Evolutionary conservation across 768 basidiomycete species (phyloP).

Genomic region (Suillus luteus): DNA sequence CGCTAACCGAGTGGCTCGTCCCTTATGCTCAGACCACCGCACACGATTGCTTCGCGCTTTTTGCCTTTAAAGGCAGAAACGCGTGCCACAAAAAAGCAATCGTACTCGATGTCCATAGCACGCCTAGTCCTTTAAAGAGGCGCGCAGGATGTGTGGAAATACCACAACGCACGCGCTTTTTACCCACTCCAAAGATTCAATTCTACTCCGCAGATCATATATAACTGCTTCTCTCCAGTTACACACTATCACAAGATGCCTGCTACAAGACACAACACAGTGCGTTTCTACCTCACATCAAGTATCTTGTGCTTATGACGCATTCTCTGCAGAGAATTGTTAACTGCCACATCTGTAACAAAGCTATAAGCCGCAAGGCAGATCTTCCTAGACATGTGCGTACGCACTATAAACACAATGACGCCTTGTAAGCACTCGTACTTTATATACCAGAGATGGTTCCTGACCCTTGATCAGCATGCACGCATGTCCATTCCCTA

Average conservation of each 20-base stretch:
- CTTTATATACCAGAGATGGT: slow-evolving; percentile 9
- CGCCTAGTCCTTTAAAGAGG: slow-evolving; percentile 24
- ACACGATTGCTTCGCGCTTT: slow-evolving; percentile 27
- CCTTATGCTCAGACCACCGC: slow-evolving; percentile 19
- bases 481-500: slow-evolving; percentile 22
- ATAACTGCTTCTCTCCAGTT: neutral
- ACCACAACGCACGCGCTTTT: slow-evolving; percentile 4
- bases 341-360: slow-evolving; percentile 19
- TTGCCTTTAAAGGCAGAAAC: slow-evolving; percentile 19
- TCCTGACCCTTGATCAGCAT: slow-evolving; percentile 21
- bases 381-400: slow-evolving; percentile 33
- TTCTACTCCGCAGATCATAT: neutral
- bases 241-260: neutral
- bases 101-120: slow-evolving; percentile 21
- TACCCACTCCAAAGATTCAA: slow-evolving; percentile 1
- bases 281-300: neutral
- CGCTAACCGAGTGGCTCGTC: slow-evolving; percentile 5
- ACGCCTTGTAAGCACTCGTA: slow-evolving; percentile 23
- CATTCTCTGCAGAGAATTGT: slow-evolving; percentile 11
- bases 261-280: neutral
- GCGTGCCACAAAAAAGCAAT: slow-evolving; percentile 30
- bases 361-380: slow-evolving; percentile 23
- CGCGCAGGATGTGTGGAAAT: slow-evolving; percentile 12
- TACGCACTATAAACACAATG: slow-evolving; percentile 25
- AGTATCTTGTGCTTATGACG: neutral